phyloP scores from a whole-genome alignment of 495 filamentous ascomycete genomes.

The Neurospora africana region DNA sequence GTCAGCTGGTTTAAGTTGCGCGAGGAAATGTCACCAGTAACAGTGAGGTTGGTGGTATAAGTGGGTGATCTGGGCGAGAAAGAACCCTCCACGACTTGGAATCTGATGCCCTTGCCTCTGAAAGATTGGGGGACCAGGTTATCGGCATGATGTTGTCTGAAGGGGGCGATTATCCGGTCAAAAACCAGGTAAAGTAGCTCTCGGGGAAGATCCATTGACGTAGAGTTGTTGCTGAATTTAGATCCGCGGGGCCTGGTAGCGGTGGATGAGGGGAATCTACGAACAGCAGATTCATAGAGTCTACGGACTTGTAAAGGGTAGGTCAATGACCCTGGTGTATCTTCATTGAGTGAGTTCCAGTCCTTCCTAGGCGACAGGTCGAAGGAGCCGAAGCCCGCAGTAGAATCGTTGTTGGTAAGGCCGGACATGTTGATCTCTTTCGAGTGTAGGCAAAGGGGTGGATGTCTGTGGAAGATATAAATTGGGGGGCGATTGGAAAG shows the following conservation, averaged over 20 bases:
- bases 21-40: neutral
- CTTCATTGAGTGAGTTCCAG: neutral
- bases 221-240: too few relatives aligned
- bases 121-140: neutral
- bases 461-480: neutral
- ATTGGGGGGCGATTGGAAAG: neutral
- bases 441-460: neutral
- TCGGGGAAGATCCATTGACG: neutral
- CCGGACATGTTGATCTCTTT: too few relatives aligned
- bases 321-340: neutral
- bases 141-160: neutral
- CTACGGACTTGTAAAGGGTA: neutral
- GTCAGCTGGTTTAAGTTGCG: neutral
- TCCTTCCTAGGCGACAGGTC: neutral
- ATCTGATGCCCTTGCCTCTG: neutral
- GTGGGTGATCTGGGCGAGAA: neutral
- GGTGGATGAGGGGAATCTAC: neutral
- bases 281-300: neutral
- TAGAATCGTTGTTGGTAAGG: neutral
- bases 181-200: neutral
- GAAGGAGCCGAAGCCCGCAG: neutral
- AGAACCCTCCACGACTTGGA: neutral
- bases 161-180: rapidly evolving
- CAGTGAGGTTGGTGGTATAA: neutral
- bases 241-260: too few relatives aligned